Percentiles rank a stretch among this genome's conserved stretches.
Conservation (phyloP, 176 grass and related monocot genomes). For the Eremochloa ophiuroides region DNA sequence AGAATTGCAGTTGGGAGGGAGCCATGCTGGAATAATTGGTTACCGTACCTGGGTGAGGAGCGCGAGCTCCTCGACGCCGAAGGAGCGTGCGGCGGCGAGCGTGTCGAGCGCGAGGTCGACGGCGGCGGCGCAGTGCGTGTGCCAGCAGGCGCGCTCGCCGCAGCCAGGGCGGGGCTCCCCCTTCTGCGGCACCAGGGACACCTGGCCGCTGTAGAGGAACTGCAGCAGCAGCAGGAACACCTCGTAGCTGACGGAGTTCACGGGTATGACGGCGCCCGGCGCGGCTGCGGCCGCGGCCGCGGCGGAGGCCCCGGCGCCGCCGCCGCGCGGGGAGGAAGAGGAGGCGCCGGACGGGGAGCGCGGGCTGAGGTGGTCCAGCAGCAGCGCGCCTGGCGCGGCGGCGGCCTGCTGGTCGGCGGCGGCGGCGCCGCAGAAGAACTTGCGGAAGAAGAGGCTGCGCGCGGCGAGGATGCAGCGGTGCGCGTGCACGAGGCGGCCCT, state of each 20-base stretch:
- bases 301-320: not conserved
- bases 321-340: conserved; percentile 49
- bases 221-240: conserved; percentile 95
- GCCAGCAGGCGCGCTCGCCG: conserved; percentile 90
- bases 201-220: conserved; percentile 99
- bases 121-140: conserved; percentile 95
- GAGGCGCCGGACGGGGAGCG: conserved; percentile 66
- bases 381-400: conserved; percentile 7
- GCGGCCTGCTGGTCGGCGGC: conserved; percentile 25
- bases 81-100: conserved; percentile 76
- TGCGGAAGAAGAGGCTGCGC: conserved; percentile 95
- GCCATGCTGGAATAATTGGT: not conserved
- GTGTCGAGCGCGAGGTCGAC: conserved; percentile 95
- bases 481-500: conserved; percentile 90
- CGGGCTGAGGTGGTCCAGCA: conserved; percentile 52
- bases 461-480: conserved; percentile 99
- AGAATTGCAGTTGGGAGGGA: not conserved
- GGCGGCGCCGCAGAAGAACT: conserved; percentile 83
- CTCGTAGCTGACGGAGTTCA: conserved; percentile 93
- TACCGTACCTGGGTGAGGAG: conserved; percentile 92
- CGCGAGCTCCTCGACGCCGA: conserved; percentile 92
- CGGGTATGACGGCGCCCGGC: conserved; percentile 53
- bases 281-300: not conserved
- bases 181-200: conserved; percentile 95
- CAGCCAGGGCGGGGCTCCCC: conserved; percentile 81